These are phyloP conservation scores for Ulvella scutata DNA, from an alignment of 139 green algal genomes.

Conservation along the genomic window DNA sequence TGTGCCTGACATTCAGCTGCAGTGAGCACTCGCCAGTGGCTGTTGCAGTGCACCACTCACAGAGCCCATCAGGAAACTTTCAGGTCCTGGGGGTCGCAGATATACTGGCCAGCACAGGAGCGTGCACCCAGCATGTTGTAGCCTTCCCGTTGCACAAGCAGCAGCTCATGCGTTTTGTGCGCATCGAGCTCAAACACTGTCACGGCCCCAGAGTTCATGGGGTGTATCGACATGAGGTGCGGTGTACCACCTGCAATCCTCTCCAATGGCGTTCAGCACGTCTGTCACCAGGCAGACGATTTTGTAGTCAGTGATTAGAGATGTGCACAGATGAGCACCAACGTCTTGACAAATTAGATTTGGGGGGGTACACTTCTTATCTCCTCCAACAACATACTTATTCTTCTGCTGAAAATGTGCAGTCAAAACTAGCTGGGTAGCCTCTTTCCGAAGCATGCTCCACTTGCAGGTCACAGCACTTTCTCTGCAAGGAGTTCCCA, in stretches of 20 bases:
- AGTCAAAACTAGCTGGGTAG: too few relatives aligned
- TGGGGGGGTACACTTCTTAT: too few relatives aligned
- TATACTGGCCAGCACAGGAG: neutral
- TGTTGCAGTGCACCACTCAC: neutral
- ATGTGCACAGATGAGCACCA: too few relatives aligned
- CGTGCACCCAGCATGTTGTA: neutral
- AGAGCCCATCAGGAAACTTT: neutral
- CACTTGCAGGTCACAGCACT: too few relatives aligned
- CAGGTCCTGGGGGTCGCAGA: neutral
- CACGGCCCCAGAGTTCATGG: neutral
- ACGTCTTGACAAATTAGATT: too few relatives aligned
- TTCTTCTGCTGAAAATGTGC: too few relatives aligned
- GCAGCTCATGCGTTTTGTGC: neutral
- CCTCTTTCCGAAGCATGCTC: too few relatives aligned
- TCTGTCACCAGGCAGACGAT: too few relatives aligned
- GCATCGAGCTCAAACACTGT: neutral
- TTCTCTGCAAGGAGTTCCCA: neutral
- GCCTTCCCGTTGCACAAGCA: neutral
- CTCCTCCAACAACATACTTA: too few relatives aligned
- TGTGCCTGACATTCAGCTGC: conserved; percentile 1
- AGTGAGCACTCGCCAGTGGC: neutral
- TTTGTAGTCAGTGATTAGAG: too few relatives aligned
- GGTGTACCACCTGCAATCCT: too few relatives aligned
- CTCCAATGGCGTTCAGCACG: too few relatives aligned
- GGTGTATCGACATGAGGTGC: neutral